Base-by-base conservation (phyloP, 345 rosid genomes). In the Citrus inodora region DNA sequence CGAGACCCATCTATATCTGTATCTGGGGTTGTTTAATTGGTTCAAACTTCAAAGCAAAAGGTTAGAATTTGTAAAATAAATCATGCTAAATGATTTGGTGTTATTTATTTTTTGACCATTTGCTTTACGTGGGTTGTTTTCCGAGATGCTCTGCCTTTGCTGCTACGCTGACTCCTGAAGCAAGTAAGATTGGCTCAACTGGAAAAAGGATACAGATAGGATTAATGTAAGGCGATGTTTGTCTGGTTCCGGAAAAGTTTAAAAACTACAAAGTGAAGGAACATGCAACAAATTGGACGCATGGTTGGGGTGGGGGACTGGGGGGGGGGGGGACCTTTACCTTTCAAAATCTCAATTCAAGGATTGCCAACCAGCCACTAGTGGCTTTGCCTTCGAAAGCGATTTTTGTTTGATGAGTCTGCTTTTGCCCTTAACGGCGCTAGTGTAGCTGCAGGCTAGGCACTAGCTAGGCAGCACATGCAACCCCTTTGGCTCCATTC, bases 381-480 rank as follows among this genome's bases (percentile, higher is more conserved):
- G 53, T 7, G 65, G 22, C 5, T 70, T 27, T 22, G 24, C 13
- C 5, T 22, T 61, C 16, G 77, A 70, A 63, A 78, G 66, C 60
- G 70, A 77, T 25, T 46, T 42, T 3, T 7, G 64, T 2, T 35
- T 35, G 37, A 35, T 55, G 40, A 13, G 21, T 7, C 4, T 4
- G 51, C 60, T 55, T 66, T 55, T 60, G 61, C 14, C 22, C 60
- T 76, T 40, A n/a, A 58, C 38, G 28, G 80, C 53, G 17, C 11
- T 10, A 7, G 13, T 4, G 33, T 10, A 46, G 51, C 17, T 16
- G 17, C 51, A 46, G 51, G 51, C 51, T 46, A 13, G 4, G 51
- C 16, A 3, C 51, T 3, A 11, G 16, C 51, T 42, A 42, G 16
- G 51, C 4, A 30, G 79, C 76, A 65, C 82, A 79, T 75, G 79